Conservation (phyloP, 208 protist species). For the Zelonia costaricensis region DNA sequence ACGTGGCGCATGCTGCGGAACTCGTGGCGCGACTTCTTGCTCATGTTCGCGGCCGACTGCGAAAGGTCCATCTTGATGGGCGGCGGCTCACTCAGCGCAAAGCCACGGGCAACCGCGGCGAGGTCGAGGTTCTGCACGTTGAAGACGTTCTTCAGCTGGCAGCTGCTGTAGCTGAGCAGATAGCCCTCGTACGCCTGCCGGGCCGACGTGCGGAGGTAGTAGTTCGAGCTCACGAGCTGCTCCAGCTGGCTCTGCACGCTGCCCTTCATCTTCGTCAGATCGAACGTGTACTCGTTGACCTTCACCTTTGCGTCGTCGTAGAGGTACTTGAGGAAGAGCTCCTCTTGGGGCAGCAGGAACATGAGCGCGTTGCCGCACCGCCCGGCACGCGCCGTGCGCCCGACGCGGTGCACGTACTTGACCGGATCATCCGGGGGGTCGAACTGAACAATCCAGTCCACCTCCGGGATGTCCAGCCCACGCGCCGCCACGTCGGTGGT, state of each 20-base stretch:
- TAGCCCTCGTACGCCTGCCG: constrained; percentile 98
- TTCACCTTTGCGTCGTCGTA: constrained; percentile 96
- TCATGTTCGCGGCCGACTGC: constrained; percentile 90
- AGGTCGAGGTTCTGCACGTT: constrained; percentile 97
- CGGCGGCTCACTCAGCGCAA: constrained; percentile 91
- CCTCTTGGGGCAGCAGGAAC: constrained; percentile 98
- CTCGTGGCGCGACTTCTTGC: constrained; percentile 85
- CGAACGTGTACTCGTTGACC: constrained; percentile 98
- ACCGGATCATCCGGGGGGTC: constrained; percentile 99
- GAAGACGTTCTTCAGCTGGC: constrained; percentile 99
- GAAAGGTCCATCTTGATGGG: constrained; percentile 92
- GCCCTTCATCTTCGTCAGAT: constrained; percentile 94
- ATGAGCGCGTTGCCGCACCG: constrained; percentile 94
- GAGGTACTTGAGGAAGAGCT: constrained; percentile 98
- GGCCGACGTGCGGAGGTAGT: constrained; percentile 98
- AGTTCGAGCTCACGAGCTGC: constrained; percentile 98
- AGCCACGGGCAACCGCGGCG: constrained; percentile 92
- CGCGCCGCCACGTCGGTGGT: constrained; percentile 99
- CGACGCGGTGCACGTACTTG: constrained; percentile 99
- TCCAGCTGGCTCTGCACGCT: constrained; percentile 95
- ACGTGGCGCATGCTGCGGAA: constrained; percentile 69
- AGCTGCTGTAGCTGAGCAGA: constrained; percentile 98
- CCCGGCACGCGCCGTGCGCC: constrained; percentile 97
- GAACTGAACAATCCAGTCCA: constrained; percentile 99
- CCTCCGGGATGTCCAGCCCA: constrained; percentile 98